A percentile compares a stretch with the other conserved stretches of the same genome.
Evolutionary conservation across 768 basidiomycete genomes (phyloP).

Genomic region (Lyophyllum shimeji): DNA sequence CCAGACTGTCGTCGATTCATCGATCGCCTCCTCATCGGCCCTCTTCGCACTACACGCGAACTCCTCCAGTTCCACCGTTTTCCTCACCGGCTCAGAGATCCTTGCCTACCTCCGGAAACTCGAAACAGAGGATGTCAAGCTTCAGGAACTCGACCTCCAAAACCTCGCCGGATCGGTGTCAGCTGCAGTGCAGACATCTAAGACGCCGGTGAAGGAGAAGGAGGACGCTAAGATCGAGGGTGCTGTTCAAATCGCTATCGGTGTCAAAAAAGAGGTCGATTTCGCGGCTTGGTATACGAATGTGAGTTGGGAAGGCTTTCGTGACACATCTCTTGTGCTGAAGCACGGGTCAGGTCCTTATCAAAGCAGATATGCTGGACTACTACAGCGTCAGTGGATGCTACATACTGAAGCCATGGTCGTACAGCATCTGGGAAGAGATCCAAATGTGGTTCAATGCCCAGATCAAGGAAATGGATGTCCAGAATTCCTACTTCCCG

Average conservation of each 20-base stretch:
- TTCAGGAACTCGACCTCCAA: constrained; percentile 75
- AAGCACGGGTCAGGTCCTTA: constrained; percentile 64
- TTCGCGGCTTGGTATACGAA: constrained; percentile 94
- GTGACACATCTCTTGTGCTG: constrained; percentile 5
- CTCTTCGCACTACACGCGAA: constrained; percentile 76
- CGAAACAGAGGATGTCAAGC: constrained; percentile 61
- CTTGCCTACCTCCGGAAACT: constrained; percentile 67
- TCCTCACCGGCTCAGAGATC: constrained; percentile 80
- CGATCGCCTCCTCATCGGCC: constrained; percentile 68
- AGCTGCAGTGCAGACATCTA: constrained; percentile 38
- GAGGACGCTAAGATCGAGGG: constrained; percentile 84
- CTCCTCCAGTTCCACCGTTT: constrained; percentile 69
- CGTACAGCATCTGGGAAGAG: constrained; percentile 94
- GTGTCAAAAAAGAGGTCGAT: constrained; percentile 94
- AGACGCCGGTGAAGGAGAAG: constrained; percentile 51
- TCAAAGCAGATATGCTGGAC: constrained; percentile 98
- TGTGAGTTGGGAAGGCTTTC: constrained; percentile 41
- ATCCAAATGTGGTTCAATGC: constrained; percentile 96
- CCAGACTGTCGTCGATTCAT: constrained; percentile 72
- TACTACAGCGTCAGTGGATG: constrained; percentile 99
- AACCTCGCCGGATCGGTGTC: constrained; percentile 43
- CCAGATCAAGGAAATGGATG: constrained; percentile 90
- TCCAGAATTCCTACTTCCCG: constrained; percentile 98
- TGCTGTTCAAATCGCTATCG: constrained; percentile 89
- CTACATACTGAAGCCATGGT: constrained; percentile 98